Conservation (phyloP, 257 asterid genomes). For the Paraleonurus japonicus region DNA sequence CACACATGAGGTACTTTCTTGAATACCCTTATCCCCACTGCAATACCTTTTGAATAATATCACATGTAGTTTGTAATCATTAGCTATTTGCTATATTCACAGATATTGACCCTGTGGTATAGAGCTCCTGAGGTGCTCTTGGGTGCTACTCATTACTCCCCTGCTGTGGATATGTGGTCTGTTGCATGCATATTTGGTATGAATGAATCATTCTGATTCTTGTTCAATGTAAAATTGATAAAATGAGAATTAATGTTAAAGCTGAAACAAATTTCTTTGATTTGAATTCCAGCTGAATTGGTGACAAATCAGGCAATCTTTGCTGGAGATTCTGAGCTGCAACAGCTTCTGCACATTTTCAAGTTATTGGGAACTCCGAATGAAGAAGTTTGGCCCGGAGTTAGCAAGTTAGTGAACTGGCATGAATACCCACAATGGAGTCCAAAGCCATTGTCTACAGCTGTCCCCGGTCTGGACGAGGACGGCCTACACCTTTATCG, state of each 20-base stretch:
- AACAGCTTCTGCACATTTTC: conserved; percentile 97
- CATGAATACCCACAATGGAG: conserved; percentile 97
- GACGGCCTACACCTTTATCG: conserved; percentile 66
- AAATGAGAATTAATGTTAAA: neutral
- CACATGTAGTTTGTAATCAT: neutral
- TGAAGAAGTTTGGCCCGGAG: conserved; percentile 91
- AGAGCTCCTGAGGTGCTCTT: conserved; percentile 99
- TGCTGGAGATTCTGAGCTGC: conserved; percentile 96
- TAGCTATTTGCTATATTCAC: conserved; percentile 18
- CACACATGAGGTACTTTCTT: conserved; percentile 76
- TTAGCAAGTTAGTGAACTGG: conserved; percentile 88
- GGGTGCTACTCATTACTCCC: conserved; percentile 95
- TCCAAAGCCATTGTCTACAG: conserved; percentile 67
- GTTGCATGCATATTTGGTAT: conserved; percentile 97
- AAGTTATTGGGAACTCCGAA: conserved; percentile 91
- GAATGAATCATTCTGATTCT: neutral
- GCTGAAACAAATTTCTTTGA: neutral
- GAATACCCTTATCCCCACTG: neutral
- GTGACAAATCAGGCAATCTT: conserved; percentile 85
- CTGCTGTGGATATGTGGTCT: conserved; percentile 98
- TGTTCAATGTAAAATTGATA: neutral
- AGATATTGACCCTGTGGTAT: conserved; percentile 98
- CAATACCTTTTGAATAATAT: neutral
- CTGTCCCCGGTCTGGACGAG: conserved; percentile 76
- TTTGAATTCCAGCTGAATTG: conserved; percentile 67